Evolutionary conservation across 2,329 filamentous ascomycete genomes (phyloP).

Genomic region (Paracamarosporium sp.): DNA sequence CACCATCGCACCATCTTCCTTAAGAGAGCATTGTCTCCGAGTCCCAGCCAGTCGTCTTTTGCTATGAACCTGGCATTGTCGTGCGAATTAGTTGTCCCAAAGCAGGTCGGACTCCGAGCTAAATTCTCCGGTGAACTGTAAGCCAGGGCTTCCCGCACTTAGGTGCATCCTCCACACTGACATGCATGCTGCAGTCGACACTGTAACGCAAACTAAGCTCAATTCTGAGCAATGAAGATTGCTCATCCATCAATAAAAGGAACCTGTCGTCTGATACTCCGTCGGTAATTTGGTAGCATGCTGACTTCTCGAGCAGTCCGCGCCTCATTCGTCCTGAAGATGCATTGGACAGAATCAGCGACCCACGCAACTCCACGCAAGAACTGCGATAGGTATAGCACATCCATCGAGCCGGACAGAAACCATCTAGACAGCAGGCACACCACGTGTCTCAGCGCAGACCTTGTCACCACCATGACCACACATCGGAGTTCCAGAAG

Average conservation of each 20-base stretch:
- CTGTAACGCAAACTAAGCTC: not conserved
- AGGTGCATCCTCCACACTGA: not conserved
- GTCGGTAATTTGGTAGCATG: not conserved
- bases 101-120: slow-evolving; percentile 3
- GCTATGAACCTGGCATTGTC: not conserved
- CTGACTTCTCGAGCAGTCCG: not conserved
- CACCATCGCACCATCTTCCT: not conserved
- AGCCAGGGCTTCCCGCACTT: not conserved
- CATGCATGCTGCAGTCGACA: not conserved
- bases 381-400: not conserved
- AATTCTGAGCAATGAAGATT: not conserved
- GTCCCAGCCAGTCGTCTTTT: not conserved
- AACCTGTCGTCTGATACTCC: not conserved
- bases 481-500: not conserved
- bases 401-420: not conserved
- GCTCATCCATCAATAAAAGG: not conserved
- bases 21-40: not conserved
- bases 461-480: slow-evolving; percentile 3
- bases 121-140: slow-evolving; percentile 6
- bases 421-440: not conserved
- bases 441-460: slow-evolving; percentile 1
- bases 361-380: not conserved
- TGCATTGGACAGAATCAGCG: not conserved
- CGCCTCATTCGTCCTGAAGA: not conserved
- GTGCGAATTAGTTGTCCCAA: not conserved